phyloP scores from a whole-genome alignment of 495 filamentous ascomycete genomes.

The Xylaria cubensis region DNA sequence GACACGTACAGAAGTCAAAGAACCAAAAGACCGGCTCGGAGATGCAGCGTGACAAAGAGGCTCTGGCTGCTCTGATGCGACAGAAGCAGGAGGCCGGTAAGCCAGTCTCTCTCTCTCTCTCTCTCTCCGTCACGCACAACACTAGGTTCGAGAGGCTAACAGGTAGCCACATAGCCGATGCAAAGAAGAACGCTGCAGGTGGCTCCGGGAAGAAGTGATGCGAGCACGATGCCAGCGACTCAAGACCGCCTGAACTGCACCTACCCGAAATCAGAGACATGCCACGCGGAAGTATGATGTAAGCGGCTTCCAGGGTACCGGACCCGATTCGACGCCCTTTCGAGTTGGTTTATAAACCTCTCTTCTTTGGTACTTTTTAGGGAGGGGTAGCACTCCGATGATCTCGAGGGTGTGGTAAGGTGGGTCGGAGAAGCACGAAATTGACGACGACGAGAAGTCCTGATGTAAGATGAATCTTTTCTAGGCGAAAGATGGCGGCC shows the following conservation, averaged over 20 bases:
- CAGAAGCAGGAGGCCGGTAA: constrained; percentile 87
- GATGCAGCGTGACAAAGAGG: constrained; percentile 75
- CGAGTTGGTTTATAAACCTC: background rate
- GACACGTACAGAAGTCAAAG: constrained; percentile 63
- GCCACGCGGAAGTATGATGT: background rate
- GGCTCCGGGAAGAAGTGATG: constrained; percentile 41
- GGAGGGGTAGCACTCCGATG: background rate
- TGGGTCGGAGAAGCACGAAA: constrained; percentile 17
- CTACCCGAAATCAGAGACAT: background rate
- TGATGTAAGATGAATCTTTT: constrained; percentile 32
- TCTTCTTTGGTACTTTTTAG: background rate
- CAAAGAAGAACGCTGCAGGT: constrained; percentile 51
- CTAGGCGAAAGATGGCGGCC: constrained; percentile 25
- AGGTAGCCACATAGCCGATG: constrained; percentile 50
- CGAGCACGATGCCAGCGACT: background rate
- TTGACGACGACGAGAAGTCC: constrained; percentile 27
- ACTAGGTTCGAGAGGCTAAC: constrained; percentile 12
- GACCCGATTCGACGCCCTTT: background rate
- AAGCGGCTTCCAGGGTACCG: background rate
- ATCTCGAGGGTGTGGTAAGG: constrained; percentile 13
- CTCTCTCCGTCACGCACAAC: background rate
- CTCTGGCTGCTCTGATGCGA: constrained; percentile 82
- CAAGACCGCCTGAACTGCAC: constrained; percentile 13
- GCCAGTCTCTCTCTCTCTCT: constrained; percentile 21
- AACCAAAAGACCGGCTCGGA: constrained; percentile 69